Evolutionary conservation across 306 rosid species (phyloP), one percentile per base, ranked within the genome.

Genomic region (Quercus suber): DNA sequence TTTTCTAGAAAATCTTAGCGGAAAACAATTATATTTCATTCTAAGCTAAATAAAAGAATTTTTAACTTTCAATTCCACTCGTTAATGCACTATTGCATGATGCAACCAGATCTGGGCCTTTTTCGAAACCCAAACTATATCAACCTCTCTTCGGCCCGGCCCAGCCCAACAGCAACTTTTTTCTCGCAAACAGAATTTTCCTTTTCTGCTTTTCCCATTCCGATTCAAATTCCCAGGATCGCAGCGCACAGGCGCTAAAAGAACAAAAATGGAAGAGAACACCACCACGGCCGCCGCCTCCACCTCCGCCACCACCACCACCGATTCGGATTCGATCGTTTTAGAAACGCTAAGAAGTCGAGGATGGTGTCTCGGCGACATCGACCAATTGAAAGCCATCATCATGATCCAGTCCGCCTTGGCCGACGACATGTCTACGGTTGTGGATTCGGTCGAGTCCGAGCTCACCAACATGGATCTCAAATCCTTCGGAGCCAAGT

Each of bases 381-480:
- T 74, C 55, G 86, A 88, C 20, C 84, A 73, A 30, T 52, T 89
- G 43, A 52, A 81, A 55, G 88, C 80, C 14, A 78, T 82, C 68
- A 76, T 84, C 75, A 71, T 78, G 82, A 82, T 89, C 79, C 79
- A 69, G 13, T 72, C 75, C 69, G 88, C 88, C 30, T 77, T 89
- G 77, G 87, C 87, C 67, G 88, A 89, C 55, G 86, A 87, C 60
- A 30, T 70, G 12, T 27, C 45, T 18, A 33, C 74, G 69, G 84
- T 78, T 49, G 71, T 78, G 73, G 83, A 30, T 53, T 75, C 79
- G 3, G 90, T 86, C 56, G 92, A 83, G 45, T 75, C 87, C 60
- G 88, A 89, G 84, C 92, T 89, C 61, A 14, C 78, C 19, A 86
- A 89, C 84, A 60, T 65, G 73, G 92, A 86, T 75, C 84, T 89